Evolutionary conservation across 352 stramenopile species (phyloP).

Genomic region (Plasmopara muralis): DNA sequence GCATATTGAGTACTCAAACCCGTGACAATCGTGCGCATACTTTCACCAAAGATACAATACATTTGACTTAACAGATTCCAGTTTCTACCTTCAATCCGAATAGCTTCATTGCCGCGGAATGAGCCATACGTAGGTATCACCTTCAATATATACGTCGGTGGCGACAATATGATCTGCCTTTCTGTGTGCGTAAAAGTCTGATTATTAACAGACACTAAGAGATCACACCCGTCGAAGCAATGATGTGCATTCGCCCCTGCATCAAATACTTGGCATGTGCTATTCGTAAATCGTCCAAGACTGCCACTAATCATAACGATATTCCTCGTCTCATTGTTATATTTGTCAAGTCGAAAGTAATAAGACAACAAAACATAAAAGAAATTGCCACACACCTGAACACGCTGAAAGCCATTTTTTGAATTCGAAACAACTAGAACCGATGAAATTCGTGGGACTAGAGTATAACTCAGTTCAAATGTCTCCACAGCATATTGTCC

Average conservation of each 20-base stretch:
- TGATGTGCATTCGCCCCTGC: neutral
- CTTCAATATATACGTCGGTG: constrained; percentile 7
- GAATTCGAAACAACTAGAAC: constrained; percentile 15
- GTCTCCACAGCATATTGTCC: constrained; percentile 16
- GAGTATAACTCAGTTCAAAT: constrained; percentile 31
- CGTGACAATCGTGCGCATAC: neutral
- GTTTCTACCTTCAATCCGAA: constrained; percentile 22
- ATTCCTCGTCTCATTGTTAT: constrained; percentile 1
- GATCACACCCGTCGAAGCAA: constrained; percentile 21
- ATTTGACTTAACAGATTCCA: constrained; percentile 11
- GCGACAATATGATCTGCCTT: constrained; percentile 16
- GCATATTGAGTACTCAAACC: constrained; percentile 7
- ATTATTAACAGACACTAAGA: constrained; percentile 41
- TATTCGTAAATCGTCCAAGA: constrained; percentile 10
- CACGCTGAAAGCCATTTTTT: constrained; percentile 4
- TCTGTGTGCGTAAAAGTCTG: constrained; percentile 25
- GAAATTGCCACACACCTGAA: constrained; percentile 17
- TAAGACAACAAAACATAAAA: constrained; percentile 3
- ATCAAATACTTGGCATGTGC: constrained; percentile 19
- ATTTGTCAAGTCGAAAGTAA: constrained; percentile 17
- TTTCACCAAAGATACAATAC: constrained; percentile 30
- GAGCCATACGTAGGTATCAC: constrained; percentile 24
- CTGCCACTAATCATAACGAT: neutral
- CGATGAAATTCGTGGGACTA: constrained; percentile 16
- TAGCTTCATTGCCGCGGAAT: constrained; percentile 21